Conservation (phyloP, 2,329 filamentous ascomycete species). For the Fusarium metavorans region DNA sequence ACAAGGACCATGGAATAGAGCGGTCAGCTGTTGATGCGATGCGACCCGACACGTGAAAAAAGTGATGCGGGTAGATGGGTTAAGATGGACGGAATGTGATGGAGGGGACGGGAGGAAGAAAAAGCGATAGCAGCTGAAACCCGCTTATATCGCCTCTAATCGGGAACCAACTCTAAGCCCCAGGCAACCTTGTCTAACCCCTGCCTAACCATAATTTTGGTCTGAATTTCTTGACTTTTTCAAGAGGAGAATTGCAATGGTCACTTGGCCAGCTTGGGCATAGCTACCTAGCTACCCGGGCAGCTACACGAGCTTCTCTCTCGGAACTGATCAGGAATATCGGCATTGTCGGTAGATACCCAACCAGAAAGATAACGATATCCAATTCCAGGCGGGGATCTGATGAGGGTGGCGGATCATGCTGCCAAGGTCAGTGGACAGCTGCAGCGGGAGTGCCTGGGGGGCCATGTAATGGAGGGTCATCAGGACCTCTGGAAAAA, state of each 20-base stretch:
- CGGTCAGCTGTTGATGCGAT: conserved; percentile 21
- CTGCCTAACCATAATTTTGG: neutral
- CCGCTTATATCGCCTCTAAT: conserved; percentile 1
- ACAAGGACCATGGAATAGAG: neutral
- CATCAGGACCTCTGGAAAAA: conserved; percentile 4
- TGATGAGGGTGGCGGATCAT: conserved; percentile 36
- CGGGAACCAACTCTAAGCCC: neutral
- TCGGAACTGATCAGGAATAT: neutral
- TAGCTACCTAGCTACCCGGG: neutral
- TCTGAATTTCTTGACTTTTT: neutral
- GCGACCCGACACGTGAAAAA: conserved; percentile 21
- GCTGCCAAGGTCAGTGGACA: conserved; percentile 27
- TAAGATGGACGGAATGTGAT: neutral
- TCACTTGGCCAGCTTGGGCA: neutral
- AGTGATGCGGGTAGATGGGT: conserved; percentile 4
- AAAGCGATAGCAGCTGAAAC: neutral
- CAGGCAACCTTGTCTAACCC: neutral
- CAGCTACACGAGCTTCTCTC: neutral
- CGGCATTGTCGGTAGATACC: neutral
- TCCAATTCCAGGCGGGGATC: conserved; percentile 17
- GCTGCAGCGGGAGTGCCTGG: neutral
- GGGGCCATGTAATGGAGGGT: neutral
- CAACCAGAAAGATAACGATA: conserved; percentile 5
- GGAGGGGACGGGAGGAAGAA: neutral
- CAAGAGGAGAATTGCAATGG: neutral